A percentile compares a stretch with the other conserved stretches of the same genome.
These are phyloP conservation scores for Cyclotella baltica DNA, from an alignment of 108 stramenopile species.

Conservation along the genomic window DNA sequence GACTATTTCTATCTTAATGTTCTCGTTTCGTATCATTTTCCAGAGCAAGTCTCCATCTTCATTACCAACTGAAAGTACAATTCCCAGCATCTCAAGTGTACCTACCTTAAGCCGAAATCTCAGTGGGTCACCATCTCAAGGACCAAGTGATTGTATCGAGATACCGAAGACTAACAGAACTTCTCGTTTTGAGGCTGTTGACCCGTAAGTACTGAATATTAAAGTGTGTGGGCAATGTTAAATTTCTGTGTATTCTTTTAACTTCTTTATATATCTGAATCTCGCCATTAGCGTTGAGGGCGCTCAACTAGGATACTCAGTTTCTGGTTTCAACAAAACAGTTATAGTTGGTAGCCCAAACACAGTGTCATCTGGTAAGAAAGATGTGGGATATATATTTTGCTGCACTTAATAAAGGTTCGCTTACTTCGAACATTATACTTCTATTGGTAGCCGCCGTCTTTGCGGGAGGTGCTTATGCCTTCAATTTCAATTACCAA, in stretches of 20 bases:
- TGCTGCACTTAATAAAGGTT: too few species aligned
- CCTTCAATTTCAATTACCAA: constrained; percentile 16
- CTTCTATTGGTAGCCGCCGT: constrained; percentile 1
- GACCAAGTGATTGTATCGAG: too few species aligned
- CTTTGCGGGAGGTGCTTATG: constrained; percentile 14
- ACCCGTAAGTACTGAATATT: constrained; percentile 3
- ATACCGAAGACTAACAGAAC: background rate
- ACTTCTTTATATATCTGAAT: background rate
- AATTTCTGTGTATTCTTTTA: background rate
- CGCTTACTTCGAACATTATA: too few species aligned
- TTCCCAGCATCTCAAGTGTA: too few species aligned
- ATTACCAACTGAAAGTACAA: too few species aligned
- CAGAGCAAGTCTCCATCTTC: too few species aligned
- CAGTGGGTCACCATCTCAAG: too few species aligned
- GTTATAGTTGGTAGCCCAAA: background rate
- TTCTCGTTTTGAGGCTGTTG: constrained; percentile 6
- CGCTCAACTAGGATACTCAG: constrained; percentile 9
- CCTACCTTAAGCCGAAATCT: too few species aligned
- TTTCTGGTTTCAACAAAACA: constrained; percentile 9
- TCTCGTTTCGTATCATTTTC: too few species aligned
- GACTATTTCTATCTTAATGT: too few species aligned
- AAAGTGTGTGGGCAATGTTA: background rate
- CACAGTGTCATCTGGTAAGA: constrained; percentile 8
- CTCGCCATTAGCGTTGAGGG: background rate
- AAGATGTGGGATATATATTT: too few species aligned